These are phyloP conservation scores for Harringtonia lauricola DNA, from an alignment of 2,329 filamentous ascomycete species.

Conservation along the genomic window DNA sequence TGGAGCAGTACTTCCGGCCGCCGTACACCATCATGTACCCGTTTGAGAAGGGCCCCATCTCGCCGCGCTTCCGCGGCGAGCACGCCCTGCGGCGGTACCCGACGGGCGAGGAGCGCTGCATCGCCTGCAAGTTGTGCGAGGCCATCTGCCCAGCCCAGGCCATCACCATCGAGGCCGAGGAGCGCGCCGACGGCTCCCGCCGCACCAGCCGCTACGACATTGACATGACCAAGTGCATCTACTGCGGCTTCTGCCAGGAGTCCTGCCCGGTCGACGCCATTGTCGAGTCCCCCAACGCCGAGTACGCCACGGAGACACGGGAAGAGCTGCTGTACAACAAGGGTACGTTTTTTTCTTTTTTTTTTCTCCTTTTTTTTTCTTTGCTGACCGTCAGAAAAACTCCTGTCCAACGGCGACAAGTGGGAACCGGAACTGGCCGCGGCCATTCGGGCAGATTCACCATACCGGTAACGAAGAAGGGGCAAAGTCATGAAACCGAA, in stretches of 20 bases:
- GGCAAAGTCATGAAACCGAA: too few species aligned
- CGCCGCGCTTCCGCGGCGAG: constrained; percentile 94
- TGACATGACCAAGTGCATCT: constrained; percentile 99
- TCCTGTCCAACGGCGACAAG: constrained; percentile 81
- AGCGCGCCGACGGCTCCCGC: constrained; percentile 89
- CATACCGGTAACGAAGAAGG: constrained; percentile 56
- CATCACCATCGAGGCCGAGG: constrained; percentile 98
- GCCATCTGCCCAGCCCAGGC: constrained; percentile 96
- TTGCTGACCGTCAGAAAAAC: constrained; percentile 48
- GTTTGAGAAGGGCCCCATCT: constrained; percentile 98
- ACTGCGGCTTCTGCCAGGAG: constrained; percentile 98
- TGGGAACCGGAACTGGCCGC: constrained; percentile 98
- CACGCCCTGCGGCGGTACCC: constrained; percentile 94
- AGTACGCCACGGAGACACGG: constrained; percentile 56
- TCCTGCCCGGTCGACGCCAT: constrained; percentile 96
- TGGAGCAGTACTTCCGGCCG: constrained; percentile 97
- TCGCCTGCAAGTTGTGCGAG: constrained; percentile 99
- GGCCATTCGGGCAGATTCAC: constrained; percentile 81
- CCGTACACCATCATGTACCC: constrained; percentile 99
- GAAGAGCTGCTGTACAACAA: constrained; percentile 98
- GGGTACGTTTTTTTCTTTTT: constrained; percentile 27
- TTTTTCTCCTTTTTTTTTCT: background rate
- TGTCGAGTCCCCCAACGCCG: constrained; percentile 51
- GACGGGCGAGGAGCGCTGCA: constrained; percentile 95
- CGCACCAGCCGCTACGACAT: constrained; percentile 97